A percentile compares a stretch with the other conserved stretches of the same genome.
Conservation (phyloP, 495 filamentous ascomycete genomes). For the Podospora comata region DNA sequence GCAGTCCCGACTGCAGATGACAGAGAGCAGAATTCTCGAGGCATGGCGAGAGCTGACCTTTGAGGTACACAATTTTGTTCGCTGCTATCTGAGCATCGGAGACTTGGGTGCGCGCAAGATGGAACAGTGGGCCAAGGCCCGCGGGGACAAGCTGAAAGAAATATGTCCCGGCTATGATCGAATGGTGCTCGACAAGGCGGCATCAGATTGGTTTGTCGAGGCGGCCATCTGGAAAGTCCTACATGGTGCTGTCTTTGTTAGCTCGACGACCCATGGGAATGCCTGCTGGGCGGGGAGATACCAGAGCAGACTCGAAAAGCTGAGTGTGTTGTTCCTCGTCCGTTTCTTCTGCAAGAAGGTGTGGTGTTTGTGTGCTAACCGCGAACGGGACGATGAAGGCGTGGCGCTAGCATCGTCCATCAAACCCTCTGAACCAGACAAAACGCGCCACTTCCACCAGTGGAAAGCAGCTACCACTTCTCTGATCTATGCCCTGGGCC, state of each 20-base stretch:
- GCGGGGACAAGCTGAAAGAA: background rate
- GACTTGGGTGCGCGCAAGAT: background rate
- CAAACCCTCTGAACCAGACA: background rate
- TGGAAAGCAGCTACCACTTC: background rate
- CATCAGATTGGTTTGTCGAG: background rate
- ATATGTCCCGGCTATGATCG: background rate
- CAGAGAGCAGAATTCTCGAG: background rate
- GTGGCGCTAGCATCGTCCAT: background rate
- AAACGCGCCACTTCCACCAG: background rate
- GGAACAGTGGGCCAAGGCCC: background rate
- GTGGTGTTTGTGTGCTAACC: background rate
- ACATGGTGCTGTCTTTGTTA: background rate
- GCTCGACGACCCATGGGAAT: background rate
- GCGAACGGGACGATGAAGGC: background rate
- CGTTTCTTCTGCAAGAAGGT: background rate
- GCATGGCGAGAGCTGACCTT: background rate
- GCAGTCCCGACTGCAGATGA: background rate
- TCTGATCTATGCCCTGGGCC: background rate
- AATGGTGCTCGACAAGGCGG: background rate
- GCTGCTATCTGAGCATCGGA: background rate
- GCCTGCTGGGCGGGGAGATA: slow-evolving; percentile 6
- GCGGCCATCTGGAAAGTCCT: slow-evolving; percentile 2
- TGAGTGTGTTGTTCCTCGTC: background rate
- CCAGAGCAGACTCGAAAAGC: background rate
- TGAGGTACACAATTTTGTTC: slow-evolving; percentile 1